A percentile compares a stretch with the other conserved stretches of the same genome.
Evolutionary conservation across 2,329 filamentous ascomycete species (phyloP).

Genomic region (Xylaria sp.): DNA sequence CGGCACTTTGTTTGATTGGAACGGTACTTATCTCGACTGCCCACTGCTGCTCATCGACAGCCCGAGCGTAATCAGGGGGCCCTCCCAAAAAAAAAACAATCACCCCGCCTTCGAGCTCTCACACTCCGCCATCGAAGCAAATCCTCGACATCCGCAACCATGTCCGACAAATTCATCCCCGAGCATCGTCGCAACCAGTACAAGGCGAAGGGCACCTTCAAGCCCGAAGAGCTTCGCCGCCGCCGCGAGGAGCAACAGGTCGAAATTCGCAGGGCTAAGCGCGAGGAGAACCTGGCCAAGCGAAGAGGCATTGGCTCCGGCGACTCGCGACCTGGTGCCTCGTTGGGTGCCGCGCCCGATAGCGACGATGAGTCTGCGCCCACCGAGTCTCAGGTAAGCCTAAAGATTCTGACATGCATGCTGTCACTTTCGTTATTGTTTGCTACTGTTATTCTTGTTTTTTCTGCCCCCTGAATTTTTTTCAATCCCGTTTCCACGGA

Average conservation of each 20-base stretch:
- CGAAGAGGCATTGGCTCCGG: slow-evolving; percentile 88
- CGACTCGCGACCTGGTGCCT: slow-evolving; percentile 77
- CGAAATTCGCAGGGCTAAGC: slow-evolving; percentile 97
- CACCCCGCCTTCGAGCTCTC: slow-evolving; percentile 34
- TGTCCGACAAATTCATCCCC: slow-evolving; percentile 99
- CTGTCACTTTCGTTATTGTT: slow-evolving; percentile 19
- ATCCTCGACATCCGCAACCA: slow-evolving; percentile 53
- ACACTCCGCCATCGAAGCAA: slow-evolving; percentile 20
- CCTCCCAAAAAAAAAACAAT: slow-evolving; percentile 34
- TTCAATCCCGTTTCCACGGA: not conserved
- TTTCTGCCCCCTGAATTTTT: slow-evolving; percentile 11
- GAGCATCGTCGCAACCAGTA: slow-evolving; percentile 99
- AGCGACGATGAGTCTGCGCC: slow-evolving; percentile 96
- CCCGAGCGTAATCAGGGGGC: slow-evolving; percentile 12
- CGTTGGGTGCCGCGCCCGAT: slow-evolving; percentile 85
- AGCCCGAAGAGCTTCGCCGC: slow-evolving; percentile 96
- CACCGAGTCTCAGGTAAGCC: slow-evolving; percentile 91
- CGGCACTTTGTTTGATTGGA: not conserved
- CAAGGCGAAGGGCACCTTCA: slow-evolving; percentile 99
- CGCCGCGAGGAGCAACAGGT: slow-evolving; percentile 99
- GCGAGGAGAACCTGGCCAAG: slow-evolving; percentile 98
- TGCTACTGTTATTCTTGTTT: slow-evolving; percentile 16
- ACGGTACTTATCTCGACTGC: not conserved
- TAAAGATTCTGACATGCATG: not conserved
- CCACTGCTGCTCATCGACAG: slow-evolving; percentile 2